A percentile compares a stretch with the other conserved stretches of the same genome.
Evolutionary conservation across 2,329 filamentous ascomycete species (phyloP).

Genomic region (Trichoderma lentiforme): DNA sequence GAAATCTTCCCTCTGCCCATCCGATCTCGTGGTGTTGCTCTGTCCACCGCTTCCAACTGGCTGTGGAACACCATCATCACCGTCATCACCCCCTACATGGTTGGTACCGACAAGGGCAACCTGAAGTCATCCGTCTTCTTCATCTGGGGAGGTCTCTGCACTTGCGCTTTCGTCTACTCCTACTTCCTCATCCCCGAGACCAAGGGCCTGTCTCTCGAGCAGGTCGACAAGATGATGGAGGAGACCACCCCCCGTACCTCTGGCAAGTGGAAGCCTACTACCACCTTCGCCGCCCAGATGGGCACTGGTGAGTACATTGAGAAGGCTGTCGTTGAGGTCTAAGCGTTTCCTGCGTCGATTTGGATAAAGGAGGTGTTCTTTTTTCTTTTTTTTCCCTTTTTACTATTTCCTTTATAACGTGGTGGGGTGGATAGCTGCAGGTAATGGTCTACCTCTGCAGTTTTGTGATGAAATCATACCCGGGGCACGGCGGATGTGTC

Average conservation of each 20-base stretch:
- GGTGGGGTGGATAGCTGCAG: slow-evolving; percentile 10
- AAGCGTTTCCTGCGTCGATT: slow-evolving; percentile 20
- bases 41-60: slow-evolving; percentile 89
- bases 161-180: slow-evolving; percentile 57
- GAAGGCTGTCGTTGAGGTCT: slow-evolving; percentile 29
- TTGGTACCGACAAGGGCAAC: slow-evolving; percentile 59
- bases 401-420: slow-evolving; percentile 6
- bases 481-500: slow-evolving; percentile 2
- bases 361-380: not conserved
- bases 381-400: not conserved
- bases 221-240: slow-evolving; percentile 86
- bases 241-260: slow-evolving; percentile 76
- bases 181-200: slow-evolving; percentile 74
- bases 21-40: slow-evolving; percentile 79
- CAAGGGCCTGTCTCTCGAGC: slow-evolving; percentile 73
- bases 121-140: slow-evolving; percentile 70
- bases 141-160: slow-evolving; percentile 69
- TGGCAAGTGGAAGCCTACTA: slow-evolving; percentile 69
- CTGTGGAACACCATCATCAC: slow-evolving; percentile 76
- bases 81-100: slow-evolving; percentile 72
- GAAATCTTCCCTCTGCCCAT: slow-evolving; percentile 90
- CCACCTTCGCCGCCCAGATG: slow-evolving; percentile 59
- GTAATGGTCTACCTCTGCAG: slow-evolving; percentile 11
- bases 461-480: slow-evolving; percentile 17
- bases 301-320: slow-evolving; percentile 32